These are phyloP conservation scores for Pterocarpus macrocarpus DNA, from an alignment of 306 rosid species.

Conservation along the genomic window DNA sequence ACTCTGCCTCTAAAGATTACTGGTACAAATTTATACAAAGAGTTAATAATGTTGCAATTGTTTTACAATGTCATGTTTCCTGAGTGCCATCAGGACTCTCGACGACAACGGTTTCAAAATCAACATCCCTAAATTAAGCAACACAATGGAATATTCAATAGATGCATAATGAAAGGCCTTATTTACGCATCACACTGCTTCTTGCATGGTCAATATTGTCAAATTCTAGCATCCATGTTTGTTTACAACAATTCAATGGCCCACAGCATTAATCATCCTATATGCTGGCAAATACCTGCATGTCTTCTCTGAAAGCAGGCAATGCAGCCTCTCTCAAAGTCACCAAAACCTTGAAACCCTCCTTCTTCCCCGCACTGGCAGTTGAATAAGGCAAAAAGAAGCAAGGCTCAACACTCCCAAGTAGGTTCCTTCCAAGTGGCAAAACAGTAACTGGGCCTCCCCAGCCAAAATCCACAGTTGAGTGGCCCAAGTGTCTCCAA, in stretches of 20 bases:
- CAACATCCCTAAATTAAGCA: too few species aligned
- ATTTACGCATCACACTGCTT: neutral
- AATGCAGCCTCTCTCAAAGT: conserved; percentile 62
- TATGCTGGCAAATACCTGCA: conserved; percentile 51
- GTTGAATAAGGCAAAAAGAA: conserved; percentile 82
- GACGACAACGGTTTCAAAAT: too few species aligned
- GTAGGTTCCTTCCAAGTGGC: conserved; percentile 72
- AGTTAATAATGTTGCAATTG: too few species aligned
- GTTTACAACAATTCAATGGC: neutral
- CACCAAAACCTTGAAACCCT: conserved; percentile 78
- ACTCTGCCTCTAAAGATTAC: too few species aligned
- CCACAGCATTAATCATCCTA: neutral
- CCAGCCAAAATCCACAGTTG: conserved; percentile 92
- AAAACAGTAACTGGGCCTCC: conserved; percentile 92
- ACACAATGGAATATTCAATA: neutral
- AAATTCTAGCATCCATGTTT: neutral
- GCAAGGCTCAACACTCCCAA: conserved; percentile 87
- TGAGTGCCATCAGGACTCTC: too few species aligned
- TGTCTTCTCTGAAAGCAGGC: conserved; percentile 68
- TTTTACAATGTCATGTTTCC: too few species aligned
- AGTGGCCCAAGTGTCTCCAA: conserved; percentile 89
- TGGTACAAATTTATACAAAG: too few species aligned
- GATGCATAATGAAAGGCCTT: neutral
- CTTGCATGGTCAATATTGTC: neutral
- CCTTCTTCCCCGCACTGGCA: conserved; percentile 37